Evolutionary conservation across 1,284 basidiomycete species (phyloP).

Genomic region (Malassezia dermatis): DNA sequence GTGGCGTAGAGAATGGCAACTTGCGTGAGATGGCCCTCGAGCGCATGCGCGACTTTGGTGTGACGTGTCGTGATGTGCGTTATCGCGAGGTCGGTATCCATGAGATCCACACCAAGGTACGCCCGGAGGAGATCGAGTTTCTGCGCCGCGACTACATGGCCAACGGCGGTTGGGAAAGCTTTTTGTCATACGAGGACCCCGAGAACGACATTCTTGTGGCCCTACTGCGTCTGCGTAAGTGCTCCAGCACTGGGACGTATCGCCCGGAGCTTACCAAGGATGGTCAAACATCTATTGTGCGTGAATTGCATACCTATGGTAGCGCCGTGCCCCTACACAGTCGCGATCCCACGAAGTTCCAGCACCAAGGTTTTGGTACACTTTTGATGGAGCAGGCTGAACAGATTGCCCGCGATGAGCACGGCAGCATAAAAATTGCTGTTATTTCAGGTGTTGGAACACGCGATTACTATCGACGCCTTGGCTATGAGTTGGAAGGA

Average conservation of each 20-base stretch:
- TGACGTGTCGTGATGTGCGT: slow-evolving; percentile 90
- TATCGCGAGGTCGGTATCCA: slow-evolving; percentile 97
- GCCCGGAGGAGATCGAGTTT: slow-evolving; percentile 92
- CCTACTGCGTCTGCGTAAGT: slow-evolving; percentile 80
- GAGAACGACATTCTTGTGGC: slow-evolving; percentile 93
- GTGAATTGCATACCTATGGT: slow-evolving; percentile 97
- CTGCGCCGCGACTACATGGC: slow-evolving; percentile 90
- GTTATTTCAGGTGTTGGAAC: slow-evolving; percentile 96
- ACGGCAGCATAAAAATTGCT: slow-evolving; percentile 82
- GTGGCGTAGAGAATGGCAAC: slow-evolving; percentile 96
- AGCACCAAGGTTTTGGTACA: slow-evolving; percentile 77
- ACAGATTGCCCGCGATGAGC: slow-evolving; percentile 92
- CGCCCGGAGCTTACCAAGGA: slow-evolving; percentile 75
- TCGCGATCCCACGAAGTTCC: slow-evolving; percentile 78
- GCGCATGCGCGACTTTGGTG: slow-evolving; percentile 97
- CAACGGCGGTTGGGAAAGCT: slow-evolving; percentile 95
- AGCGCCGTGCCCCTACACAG: slow-evolving; percentile 95
- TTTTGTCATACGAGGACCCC: slow-evolving; percentile 96
- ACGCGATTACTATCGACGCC: slow-evolving; percentile 80
- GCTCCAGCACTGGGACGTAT: slow-evolving; percentile 91
- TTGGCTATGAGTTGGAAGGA: slow-evolving; percentile 88
- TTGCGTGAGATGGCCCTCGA: slow-evolving; percentile 88
- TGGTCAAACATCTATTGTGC: slow-evolving; percentile 77
- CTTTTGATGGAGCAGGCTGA: slow-evolving; percentile 98
- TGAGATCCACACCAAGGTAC: slow-evolving; percentile 95